Base-by-base conservation (phyloP, 805 yeast species). In the Yamadazyma nakazawae region DNA sequence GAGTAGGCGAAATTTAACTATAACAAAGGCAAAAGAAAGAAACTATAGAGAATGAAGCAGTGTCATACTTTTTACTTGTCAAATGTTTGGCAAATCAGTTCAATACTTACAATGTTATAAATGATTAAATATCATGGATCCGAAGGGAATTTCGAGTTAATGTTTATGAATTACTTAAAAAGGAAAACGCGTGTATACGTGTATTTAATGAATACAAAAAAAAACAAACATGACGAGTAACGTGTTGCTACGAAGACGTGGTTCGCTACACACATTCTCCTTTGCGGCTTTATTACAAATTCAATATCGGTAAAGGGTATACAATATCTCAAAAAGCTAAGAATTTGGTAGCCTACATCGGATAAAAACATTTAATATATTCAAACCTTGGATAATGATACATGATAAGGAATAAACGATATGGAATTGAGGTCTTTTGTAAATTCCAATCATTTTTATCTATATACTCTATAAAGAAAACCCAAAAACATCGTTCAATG, bases 111-210 rank as follows among this genome's bases (percentile, higher is more conserved):
- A 4, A 21, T 21, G 7, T 21, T 21, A 21, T 21, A 7, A 21
- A 21, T 7, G 24, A 21, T 21, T 21, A 21, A 7, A 21, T 4
- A 21, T 21, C 24, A 7, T 21, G 24, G 24, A 26, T 31, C 12
- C 19, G n/a, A 12, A 37, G 21, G 16, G 19, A 41, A 42, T 42
- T 42, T 35, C 35, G 28, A 16, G 24, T 9, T 11, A 13, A 14
- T 45, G 48, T 45, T 45, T 45, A 45, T 40, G 34, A 32, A 6
- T 31, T 45, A 40, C 48, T 38, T 9, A 45, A 40, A 35, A 12
- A 36, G 48, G 48, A n/a, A 38, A 45, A 45, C 45, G 48, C 48
- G 48, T 40, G 11, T 32, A 43, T 40, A 44, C 43, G 48, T 40
- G 48, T 40, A 26, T 12, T 28, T n/a, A n/a, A n/a, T 26, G 13